Conservation (phyloP, 1,284 basidiomycete genomes). For the Malassezia japonica region DNA sequence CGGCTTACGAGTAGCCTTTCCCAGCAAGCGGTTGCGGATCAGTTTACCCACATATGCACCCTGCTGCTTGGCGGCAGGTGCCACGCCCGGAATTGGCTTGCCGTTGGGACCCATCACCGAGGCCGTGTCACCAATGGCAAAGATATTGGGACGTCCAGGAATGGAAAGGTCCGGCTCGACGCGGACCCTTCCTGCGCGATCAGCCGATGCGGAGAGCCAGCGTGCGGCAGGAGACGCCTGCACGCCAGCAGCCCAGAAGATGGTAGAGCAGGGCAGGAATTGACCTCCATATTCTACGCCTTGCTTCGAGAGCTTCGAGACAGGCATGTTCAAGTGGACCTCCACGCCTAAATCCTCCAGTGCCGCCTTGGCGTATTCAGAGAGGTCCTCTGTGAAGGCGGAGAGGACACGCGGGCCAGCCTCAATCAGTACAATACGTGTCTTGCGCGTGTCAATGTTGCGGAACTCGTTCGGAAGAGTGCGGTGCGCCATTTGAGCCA, state of each 20-base stretch:
- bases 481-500: slow-evolving; percentile 1
- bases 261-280: background rate
- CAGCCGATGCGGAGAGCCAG: background rate
- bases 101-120: background rate
- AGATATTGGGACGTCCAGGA: background rate
- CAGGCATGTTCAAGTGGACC: background rate
- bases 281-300: background rate
- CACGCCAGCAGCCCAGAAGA: background rate
- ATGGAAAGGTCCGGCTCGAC: slow-evolving; percentile 2
- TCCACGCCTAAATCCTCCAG: slow-evolving; percentile 1
- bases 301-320: background rate
- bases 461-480: slow-evolving; percentile 5
- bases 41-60: background rate
- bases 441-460: background rate
- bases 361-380: background rate
- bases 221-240: background rate
- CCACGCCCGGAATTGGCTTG: background rate
- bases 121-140: slow-evolving; percentile 2
- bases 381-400: background rate
- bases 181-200: background rate
- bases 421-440: background rate
- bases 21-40: background rate
- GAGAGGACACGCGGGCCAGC: background rate
- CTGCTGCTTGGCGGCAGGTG: slow-evolving; percentile 2
- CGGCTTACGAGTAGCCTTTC: background rate